Evolutionary conservation across 768 basidiomycete genomes (phyloP).

Genomic region (Suillus cothurnatus): DNA sequence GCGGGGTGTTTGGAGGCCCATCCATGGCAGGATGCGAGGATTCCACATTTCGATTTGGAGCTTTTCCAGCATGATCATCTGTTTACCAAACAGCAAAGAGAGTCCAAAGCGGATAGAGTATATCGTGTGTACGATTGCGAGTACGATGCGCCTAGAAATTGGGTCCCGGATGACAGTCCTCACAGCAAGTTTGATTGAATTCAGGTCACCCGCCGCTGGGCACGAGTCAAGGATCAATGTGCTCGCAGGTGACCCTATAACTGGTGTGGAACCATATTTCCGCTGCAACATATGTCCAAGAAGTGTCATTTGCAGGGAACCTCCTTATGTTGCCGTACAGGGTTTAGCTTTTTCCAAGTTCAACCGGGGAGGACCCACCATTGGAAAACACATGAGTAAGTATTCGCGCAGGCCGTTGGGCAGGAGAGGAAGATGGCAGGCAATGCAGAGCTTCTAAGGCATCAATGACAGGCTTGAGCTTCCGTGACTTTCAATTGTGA

Average conservation of each 20-base stretch:
- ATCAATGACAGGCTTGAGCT: constrained; percentile 24
- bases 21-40: constrained; percentile 35
- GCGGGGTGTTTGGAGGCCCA: too few species aligned
- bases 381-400: constrained; percentile 34
- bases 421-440: constrained; percentile 9
- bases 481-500: constrained; percentile 19
- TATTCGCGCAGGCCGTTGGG: constrained; percentile 18
- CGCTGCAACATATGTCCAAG: constrained; percentile 21
- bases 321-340: constrained; percentile 19
- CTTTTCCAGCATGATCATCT: constrained; percentile 13
- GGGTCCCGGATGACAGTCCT: constrained; percentile 23
- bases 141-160: constrained; percentile 14
- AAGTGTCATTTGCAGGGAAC: constrained; percentile 21
- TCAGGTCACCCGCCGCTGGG: constrained; percentile 18
- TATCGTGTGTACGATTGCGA: constrained; percentile 17
- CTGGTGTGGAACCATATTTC: constrained; percentile 19
- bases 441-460: constrained; percentile 27
- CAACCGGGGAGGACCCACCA: constrained; percentile 16
- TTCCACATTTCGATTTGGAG: constrained; percentile 18
- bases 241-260: constrained; percentile 12
- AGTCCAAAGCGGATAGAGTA: constrained; percentile 16
- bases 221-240: constrained; percentile 28
- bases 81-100: constrained; percentile 19
- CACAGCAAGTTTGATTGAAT: constrained; percentile 21
- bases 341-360: background rate